Conservation (phyloP, 805 yeast species). For the Barnettozyma siamensis region DNA sequence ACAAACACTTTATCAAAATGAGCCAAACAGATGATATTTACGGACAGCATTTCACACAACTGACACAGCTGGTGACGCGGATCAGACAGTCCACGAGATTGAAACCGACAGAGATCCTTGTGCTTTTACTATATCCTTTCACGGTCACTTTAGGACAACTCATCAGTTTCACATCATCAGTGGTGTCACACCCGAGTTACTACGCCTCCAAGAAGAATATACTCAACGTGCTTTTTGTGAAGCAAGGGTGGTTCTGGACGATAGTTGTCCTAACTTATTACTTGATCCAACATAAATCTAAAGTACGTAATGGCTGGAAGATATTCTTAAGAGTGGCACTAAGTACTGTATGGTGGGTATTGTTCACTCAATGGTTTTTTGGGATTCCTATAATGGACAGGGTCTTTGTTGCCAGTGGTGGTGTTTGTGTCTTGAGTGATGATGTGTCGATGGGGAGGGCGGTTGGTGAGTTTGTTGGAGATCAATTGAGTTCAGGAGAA, state of each 20-base stretch:
- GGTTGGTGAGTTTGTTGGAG: conserved; percentile 51
- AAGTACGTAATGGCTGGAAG: conserved; percentile 6
- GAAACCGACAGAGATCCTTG: conserved; percentile 9
- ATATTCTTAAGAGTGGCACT: conserved; percentile 10
- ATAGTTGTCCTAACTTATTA: conserved; percentile 34
- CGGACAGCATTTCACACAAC: conserved; percentile 1
- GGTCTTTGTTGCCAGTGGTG: conserved; percentile 77
- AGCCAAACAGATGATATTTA: conserved; percentile 6
- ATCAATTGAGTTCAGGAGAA: not conserved
- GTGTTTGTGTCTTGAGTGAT: conserved; percentile 43
- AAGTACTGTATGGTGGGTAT: conserved; percentile 70
- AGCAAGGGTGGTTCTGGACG: conserved; percentile 94
- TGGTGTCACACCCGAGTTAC: conserved; percentile 12
- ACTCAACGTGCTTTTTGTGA: conserved; percentile 71
- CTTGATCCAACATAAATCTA: conserved; percentile 13
- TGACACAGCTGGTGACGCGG: not conserved
- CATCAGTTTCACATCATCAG: conserved; percentile 28
- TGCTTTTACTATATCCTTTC: conserved; percentile 29
- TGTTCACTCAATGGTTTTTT: conserved; percentile 81
- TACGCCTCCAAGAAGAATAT: conserved; percentile 59
- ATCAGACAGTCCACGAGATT: conserved; percentile 7
- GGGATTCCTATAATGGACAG: conserved; percentile 88
- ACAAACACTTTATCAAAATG: not conserved
- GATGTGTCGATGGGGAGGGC: conserved; percentile 67
- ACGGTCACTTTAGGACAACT: conserved; percentile 49